Conservation (phyloP, 164 flowering plant genomes). For the Echeveria elegans region DNA sequence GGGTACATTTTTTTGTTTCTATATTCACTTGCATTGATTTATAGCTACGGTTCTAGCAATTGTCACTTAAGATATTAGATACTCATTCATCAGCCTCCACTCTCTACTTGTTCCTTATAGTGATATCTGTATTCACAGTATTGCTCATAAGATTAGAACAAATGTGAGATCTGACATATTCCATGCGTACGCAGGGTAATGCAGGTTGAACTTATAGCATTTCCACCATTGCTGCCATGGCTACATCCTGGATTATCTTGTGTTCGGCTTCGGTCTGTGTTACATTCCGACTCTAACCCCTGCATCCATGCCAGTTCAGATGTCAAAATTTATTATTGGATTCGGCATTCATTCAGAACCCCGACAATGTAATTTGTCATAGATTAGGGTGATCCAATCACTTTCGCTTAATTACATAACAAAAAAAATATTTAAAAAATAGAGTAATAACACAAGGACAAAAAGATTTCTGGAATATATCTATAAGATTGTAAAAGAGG, state of each 20-base stretch:
- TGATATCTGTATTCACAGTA: background rate
- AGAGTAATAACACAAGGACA: too few species aligned
- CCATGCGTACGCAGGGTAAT: background rate
- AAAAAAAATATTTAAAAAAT: too few species aligned
- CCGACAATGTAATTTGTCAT: background rate
- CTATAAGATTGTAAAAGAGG: too few species aligned
- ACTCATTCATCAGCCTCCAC: background rate
- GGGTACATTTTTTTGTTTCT: background rate
- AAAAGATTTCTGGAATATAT: too few species aligned
- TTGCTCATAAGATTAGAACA: background rate
- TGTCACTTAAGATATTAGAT: background rate
- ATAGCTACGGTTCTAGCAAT: background rate
- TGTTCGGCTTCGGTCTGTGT: background rate
- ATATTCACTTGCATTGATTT: background rate
- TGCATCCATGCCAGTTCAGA: background rate
- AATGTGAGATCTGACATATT: background rate
- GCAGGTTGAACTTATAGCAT: background rate
- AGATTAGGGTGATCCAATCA: too few species aligned
- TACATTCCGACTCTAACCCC: background rate
- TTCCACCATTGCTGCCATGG: background rate
- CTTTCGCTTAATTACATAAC: too few species aligned
- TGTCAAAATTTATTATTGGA: background rate
- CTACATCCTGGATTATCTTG: background rate
- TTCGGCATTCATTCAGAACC: background rate
- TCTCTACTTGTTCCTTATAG: background rate